phyloP scores from a whole-genome alignment of 768 basidiomycete genomes.

The Leccinum barrowsii region DNA sequence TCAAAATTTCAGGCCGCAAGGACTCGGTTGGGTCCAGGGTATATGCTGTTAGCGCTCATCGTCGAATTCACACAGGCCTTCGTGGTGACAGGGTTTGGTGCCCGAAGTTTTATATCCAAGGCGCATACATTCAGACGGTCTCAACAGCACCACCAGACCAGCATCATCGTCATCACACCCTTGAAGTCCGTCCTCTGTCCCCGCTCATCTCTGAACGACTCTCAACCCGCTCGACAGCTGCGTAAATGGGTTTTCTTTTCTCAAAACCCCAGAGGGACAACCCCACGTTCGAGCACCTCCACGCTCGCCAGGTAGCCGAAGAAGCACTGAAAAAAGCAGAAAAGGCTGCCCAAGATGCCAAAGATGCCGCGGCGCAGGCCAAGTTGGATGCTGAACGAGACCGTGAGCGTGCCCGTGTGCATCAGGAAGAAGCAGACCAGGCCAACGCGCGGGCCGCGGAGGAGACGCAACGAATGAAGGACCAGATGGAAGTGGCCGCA shows the following conservation, averaged over 20 bases:
- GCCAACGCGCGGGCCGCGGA: neutral
- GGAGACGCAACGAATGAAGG: neutral
- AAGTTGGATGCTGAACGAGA: neutral
- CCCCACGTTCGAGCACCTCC: neutral
- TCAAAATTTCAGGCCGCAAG: neutral
- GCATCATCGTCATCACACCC: neutral
- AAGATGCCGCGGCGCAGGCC: neutral
- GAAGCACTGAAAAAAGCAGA: neutral
- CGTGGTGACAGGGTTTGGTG: neutral
- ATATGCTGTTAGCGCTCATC: neutral
- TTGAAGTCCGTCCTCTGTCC: neutral
- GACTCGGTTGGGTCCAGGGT: conserved; percentile 6
- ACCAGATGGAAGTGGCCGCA: conserved; percentile 8
- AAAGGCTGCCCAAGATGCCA: neutral
- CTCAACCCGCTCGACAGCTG: neutral
- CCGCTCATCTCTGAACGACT: neutral
- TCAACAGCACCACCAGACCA: neutral
- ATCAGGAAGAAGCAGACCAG: neutral
- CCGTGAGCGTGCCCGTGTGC: neutral
- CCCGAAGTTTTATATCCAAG: neutral
- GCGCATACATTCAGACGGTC: neutral
- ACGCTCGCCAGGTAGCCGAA: neutral
- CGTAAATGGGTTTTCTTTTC: conserved; percentile 9
- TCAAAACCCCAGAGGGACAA: neutral
- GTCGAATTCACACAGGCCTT: neutral